These are phyloP conservation scores for Hibiscus tridactylites DNA, from an alignment of 345 rosid genomes.

Conservation along the genomic window DNA sequence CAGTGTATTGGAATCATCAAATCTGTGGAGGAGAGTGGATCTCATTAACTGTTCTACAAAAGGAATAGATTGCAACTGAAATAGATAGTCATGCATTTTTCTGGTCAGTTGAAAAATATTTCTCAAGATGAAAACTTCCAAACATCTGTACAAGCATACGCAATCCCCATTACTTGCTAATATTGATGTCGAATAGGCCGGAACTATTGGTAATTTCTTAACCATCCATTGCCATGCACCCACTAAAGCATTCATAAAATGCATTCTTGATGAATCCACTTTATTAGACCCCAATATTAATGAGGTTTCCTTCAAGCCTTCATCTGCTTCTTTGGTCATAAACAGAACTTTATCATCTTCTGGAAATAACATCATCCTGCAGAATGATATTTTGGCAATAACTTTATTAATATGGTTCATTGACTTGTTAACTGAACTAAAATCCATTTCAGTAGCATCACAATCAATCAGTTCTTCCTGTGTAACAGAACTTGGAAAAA, in stretches of 20 bases:
- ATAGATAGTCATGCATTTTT: conserved; percentile 45
- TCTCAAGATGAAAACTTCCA: conserved; percentile 66
- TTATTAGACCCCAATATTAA: conserved; percentile 21
- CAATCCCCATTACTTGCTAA: conserved; percentile 22
- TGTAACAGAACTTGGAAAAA: conserved; percentile 29
- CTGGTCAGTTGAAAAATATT: conserved; percentile 39
- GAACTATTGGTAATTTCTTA: conserved; percentile 33
- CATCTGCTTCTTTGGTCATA: conserved; percentile 25
- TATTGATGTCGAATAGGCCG: conserved; percentile 19
- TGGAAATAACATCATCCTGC: conserved; percentile 53
- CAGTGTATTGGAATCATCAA: conserved; percentile 62
- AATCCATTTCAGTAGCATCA: conserved; percentile 34
- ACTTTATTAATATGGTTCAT: conserved; percentile 49
- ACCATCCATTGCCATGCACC: conserved; percentile 56
- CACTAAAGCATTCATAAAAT: conserved; percentile 44
- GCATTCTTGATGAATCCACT: conserved; percentile 34
- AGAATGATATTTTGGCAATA: conserved; percentile 51
- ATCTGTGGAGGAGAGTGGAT: conserved; percentile 62
- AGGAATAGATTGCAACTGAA: conserved; percentile 47
- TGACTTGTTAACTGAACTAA: conserved; percentile 34
- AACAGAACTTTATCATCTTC: conserved; percentile 22
- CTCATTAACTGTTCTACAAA: conserved; percentile 62
- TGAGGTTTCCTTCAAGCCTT: conserved; percentile 21
- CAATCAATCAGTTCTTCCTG: conserved; percentile 47
- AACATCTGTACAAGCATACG: conserved; percentile 42